Evolutionary conservation across 352 stramenopile species (phyloP), one percentile per base, ranked within the genome.

Genomic region (Pythium apleroticum): DNA sequence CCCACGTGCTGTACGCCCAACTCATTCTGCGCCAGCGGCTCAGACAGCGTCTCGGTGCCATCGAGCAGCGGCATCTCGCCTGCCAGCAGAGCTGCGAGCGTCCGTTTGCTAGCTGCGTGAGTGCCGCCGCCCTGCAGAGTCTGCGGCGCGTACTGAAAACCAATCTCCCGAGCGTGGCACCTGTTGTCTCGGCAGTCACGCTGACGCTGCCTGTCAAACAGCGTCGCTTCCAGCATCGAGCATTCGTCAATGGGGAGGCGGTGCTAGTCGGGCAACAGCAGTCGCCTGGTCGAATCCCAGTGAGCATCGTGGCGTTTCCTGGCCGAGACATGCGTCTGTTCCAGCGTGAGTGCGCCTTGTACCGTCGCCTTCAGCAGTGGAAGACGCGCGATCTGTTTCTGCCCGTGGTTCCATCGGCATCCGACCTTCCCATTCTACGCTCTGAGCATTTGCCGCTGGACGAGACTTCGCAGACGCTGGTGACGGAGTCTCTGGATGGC

Each of bases 401-500:
- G 0, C 66, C 66, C 2, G 43, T 73, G 19, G 14, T 65, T 11
- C 27, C 35, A 17, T 61, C 53, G 6, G 54, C 46, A 0, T 31
- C 55, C 4, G 49, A 55, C 15, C 35, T 65, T 4, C 46, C 59
- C 4, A 55, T 68, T 17, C 19, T 62, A 3, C 43, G 35, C 7
- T 63, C 52, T 0, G 59, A 67, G 24, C 22, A 53, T 35, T 27
- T 71, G 12, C 57, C 48, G 3, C 30, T 2, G 1, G 33, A 28
- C 22, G 31, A 56, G 3, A 14, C 43, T 0, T 10, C 37, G n/a
- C 66, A 67, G 5, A 63, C 50, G 3, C 24, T 84, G 6, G 63
- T 81, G 6, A 60, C 53, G 19, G 74, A 77, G 52, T 80, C 74
- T 2, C 25, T 85, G 9, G n/a, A 17, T 9, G 69, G 63, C 1